Percentiles rank a stretch among this genome's conserved stretches.
phyloP scores from a whole-genome alignment of 768 basidiomycete species.

The Podaxis sp. region DNA sequence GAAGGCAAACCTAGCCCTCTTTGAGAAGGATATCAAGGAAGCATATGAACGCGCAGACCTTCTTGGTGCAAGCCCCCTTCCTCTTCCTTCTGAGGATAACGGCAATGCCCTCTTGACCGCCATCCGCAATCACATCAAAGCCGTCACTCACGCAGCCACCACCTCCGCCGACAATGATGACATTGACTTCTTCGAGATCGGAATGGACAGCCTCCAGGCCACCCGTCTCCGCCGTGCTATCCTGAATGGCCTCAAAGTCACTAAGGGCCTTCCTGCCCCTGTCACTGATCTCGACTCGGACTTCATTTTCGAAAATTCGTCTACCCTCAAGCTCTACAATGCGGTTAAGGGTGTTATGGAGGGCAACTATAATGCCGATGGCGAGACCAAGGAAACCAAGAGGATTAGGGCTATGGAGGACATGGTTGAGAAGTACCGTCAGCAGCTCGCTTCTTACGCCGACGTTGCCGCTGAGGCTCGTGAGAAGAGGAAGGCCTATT shows the following conservation, averaged over 20 bases:
- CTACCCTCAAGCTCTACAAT: constrained; percentile 25
- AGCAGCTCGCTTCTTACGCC: constrained; percentile 17
- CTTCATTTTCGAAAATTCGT: constrained; percentile 32
- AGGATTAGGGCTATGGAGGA: constrained; percentile 25
- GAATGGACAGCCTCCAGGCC: constrained; percentile 42
- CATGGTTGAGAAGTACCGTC: constrained; percentile 28
- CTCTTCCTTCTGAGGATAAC: constrained; percentile 21
- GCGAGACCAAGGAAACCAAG: constrained; percentile 18
- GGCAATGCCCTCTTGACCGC: constrained; percentile 22
- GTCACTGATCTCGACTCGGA: constrained; percentile 24
- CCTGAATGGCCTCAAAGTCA: constrained; percentile 25
- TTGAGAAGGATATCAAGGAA: constrained; percentile 33
- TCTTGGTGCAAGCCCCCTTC: constrained; percentile 24
- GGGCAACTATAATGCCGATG: constrained; percentile 13
- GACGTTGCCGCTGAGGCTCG: constrained; percentile 9
- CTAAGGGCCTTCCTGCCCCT: constrained; percentile 16
- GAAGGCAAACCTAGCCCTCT: constrained; percentile 30
- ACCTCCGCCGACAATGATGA: constrained; percentile 21
- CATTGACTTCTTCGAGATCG: constrained; percentile 38
- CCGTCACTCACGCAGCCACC: constrained; percentile 15
- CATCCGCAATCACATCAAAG: constrained; percentile 24
- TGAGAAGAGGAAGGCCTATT: not conserved
- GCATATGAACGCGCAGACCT: constrained; percentile 31
- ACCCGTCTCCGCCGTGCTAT: constrained; percentile 32
- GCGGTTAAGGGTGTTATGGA: constrained; percentile 23